Percentiles rank a stretch among this genome's conserved stretches.
phyloP scores from a whole-genome alignment of 2,329 filamentous ascomycete species.

The Curvularia hawaiiensis region DNA sequence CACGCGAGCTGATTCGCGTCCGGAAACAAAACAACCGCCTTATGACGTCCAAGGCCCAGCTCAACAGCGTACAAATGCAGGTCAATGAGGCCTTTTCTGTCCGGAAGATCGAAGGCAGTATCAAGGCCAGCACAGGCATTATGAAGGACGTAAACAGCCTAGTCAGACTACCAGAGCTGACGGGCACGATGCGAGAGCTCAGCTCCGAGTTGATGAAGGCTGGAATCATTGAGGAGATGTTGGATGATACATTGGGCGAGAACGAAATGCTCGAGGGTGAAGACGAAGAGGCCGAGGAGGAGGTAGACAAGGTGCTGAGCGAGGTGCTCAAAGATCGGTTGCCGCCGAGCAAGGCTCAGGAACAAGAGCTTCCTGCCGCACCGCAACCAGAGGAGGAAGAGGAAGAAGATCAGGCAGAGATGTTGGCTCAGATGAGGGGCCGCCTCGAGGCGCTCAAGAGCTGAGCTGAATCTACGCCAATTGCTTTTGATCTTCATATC shows the following conservation, averaged over 20 bases:
- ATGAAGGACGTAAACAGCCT: conserved; percentile 97
- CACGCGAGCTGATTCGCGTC: conserved; percentile 81
- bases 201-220: conserved; percentile 89
- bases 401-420: conserved; percentile 85
- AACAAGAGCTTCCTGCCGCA: conserved; percentile 58
- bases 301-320: conserved; percentile 91
- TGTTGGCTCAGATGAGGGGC: conserved; percentile 93
- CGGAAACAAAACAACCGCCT: conserved; percentile 77
- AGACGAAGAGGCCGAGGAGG: conserved; percentile 71
- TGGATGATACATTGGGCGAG: conserved; percentile 80
- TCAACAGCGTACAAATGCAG: conserved; percentile 94
- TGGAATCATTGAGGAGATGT: conserved; percentile 97
- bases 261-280: conserved; percentile 69
- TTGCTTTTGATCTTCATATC: background rate
- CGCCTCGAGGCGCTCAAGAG: conserved; percentile 90
- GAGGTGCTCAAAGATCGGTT: conserved; percentile 87
- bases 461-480: conserved; percentile 49
- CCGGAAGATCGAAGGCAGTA: conserved; percentile 92
- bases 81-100: conserved; percentile 96
- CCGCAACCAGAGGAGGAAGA: conserved; percentile 69
- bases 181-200: conserved; percentile 86
- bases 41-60: conserved; percentile 86
- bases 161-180: conserved; percentile 82
- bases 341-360: conserved; percentile 66
- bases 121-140: conserved; percentile 83